phyloP scores from a whole-genome alignment of 371 early-diverging fungal genomes.

The Mortierella sp. region DNA sequence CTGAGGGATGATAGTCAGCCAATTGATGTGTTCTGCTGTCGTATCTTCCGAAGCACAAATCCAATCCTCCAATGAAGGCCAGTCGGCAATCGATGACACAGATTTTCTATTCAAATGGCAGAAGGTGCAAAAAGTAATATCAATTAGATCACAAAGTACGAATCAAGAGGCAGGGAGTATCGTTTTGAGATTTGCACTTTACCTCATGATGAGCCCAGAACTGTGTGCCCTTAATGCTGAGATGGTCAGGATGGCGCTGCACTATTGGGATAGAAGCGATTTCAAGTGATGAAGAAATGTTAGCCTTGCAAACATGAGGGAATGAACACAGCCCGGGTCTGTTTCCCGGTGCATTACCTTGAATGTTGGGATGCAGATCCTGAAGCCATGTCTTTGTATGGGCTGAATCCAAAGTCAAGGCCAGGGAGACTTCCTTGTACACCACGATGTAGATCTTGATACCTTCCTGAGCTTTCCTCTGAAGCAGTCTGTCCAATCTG shows the following conservation, averaged over 20 bases:
- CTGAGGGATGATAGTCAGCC: constrained; percentile 73
- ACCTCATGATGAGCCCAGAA: constrained; percentile 84
- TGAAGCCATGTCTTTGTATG: constrained; percentile 86
- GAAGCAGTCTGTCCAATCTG: constrained; percentile 84
- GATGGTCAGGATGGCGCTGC: constrained; percentile 88
- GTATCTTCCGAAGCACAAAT: constrained; percentile 93
- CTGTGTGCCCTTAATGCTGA: constrained; percentile 71
- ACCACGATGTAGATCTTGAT: constrained; percentile 91
- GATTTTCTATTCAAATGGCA: constrained; percentile 67
- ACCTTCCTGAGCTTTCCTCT: constrained; percentile 88
- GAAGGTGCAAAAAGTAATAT: constrained; percentile 70
- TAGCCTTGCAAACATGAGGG: not conserved
- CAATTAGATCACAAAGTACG: not conserved
- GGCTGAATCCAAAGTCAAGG: constrained; percentile 82
- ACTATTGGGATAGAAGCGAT: constrained; percentile 69
- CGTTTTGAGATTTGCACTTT: not conserved
- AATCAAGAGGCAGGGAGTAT: not conserved
- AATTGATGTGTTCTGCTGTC: constrained; percentile 86
- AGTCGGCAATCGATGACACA: constrained; percentile 85
- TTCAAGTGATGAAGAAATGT: not conserved
- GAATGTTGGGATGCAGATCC: constrained; percentile 83
- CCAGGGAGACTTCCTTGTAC: constrained; percentile 90
- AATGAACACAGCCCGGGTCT: no score
- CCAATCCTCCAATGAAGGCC: constrained; percentile 93
- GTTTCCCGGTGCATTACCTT: no score